phyloP scores from a whole-genome alignment of 2,329 filamentous ascomycete genomes.

The Talaromyces piceae region DNA sequence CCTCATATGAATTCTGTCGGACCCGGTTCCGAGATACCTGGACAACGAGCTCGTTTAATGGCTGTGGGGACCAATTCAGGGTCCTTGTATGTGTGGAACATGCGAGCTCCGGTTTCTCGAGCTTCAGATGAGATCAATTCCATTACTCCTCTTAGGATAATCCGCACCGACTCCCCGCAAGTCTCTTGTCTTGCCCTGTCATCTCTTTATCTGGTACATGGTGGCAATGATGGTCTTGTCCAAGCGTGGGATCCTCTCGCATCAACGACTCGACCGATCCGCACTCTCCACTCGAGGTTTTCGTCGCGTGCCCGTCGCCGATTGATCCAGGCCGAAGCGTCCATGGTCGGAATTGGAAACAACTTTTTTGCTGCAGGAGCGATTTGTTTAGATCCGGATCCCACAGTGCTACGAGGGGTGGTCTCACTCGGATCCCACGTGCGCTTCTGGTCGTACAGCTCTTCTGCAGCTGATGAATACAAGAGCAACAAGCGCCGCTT shows the following conservation, averaged over 20 bases:
- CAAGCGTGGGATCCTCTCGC: slow-evolving; percentile 96
- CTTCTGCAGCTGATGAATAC: slow-evolving; percentile 64
- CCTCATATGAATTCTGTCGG: slow-evolving; percentile 39
- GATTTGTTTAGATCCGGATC: slow-evolving; percentile 78
- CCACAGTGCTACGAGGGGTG: slow-evolving; percentile 75
- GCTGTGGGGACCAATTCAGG: slow-evolving; percentile 75
- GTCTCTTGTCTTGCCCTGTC: slow-evolving; percentile 77
- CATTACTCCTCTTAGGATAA: slow-evolving; percentile 66
- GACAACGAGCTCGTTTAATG: slow-evolving; percentile 72
- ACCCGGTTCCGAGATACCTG: slow-evolving; percentile 61
- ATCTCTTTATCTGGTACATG: slow-evolving; percentile 81
- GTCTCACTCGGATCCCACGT: slow-evolving; percentile 81
- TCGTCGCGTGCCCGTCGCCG: slow-evolving; percentile 75
- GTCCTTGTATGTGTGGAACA: slow-evolving; percentile 75
- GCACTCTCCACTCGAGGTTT: slow-evolving; percentile 80
- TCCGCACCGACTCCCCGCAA: slow-evolving; percentile 84
- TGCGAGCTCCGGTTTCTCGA: slow-evolving; percentile 56
- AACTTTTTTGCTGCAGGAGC: slow-evolving; percentile 77
- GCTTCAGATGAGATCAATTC: slow-evolving; percentile 49
- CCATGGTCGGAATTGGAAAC: slow-evolving; percentile 59
- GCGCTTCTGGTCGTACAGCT: slow-evolving; percentile 90
- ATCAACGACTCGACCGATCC: slow-evolving; percentile 67
- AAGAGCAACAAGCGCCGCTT: slow-evolving; percentile 71
- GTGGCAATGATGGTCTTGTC: slow-evolving; percentile 88
- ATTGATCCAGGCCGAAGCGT: slow-evolving; percentile 59